Percentiles rank a stretch among this genome's conserved stretches.
Conservation (phyloP, 163 green algal species). For the Scenedesmus sp. region DNA sequence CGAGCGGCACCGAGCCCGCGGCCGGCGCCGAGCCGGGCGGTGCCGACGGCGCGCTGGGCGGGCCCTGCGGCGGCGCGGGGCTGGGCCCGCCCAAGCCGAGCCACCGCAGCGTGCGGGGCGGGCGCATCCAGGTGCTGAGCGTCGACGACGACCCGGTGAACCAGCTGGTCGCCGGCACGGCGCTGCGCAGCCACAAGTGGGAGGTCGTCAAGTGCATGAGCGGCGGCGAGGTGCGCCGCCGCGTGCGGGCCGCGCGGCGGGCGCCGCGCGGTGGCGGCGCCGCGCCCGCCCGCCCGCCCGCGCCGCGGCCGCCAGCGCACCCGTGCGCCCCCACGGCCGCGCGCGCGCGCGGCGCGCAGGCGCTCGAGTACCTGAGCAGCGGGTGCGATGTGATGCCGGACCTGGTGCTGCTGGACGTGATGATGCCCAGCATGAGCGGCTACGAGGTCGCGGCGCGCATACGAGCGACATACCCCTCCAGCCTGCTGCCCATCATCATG, state of each 20-base stretch:
- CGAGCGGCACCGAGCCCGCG: neutral
- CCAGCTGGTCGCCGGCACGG: constrained; percentile 54
- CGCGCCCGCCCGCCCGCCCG: neutral
- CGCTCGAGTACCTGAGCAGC: constrained; percentile 25
- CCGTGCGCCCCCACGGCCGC: neutral
- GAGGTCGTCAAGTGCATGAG: constrained; percentile 58
- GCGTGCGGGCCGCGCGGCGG: neutral
- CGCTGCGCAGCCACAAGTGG: constrained; percentile 57
- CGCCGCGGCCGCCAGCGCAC: no score
- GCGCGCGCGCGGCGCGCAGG: constrained; percentile 4
- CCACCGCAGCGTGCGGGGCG: constrained; percentile 15
- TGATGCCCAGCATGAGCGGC: constrained; percentile 48
- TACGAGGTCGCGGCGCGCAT: constrained; percentile 33
- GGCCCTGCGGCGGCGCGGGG: no score
- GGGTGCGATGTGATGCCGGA: constrained; percentile 43
- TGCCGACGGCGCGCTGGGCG: no score
- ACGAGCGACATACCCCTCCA: constrained; percentile 30
- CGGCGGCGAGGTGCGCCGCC: constrained; percentile 34
- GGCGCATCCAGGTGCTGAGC: constrained; percentile 50
- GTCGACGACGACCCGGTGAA: constrained; percentile 64
- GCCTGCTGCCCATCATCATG: constrained; percentile 57
- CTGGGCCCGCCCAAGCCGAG: neutral
- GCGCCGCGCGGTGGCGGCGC: neutral
- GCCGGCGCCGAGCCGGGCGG: no score
- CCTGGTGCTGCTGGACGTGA: constrained; percentile 53